Base-by-base conservation (phyloP, 805 yeast species). In the Wickerhamomyces chaumierensis region DNA sequence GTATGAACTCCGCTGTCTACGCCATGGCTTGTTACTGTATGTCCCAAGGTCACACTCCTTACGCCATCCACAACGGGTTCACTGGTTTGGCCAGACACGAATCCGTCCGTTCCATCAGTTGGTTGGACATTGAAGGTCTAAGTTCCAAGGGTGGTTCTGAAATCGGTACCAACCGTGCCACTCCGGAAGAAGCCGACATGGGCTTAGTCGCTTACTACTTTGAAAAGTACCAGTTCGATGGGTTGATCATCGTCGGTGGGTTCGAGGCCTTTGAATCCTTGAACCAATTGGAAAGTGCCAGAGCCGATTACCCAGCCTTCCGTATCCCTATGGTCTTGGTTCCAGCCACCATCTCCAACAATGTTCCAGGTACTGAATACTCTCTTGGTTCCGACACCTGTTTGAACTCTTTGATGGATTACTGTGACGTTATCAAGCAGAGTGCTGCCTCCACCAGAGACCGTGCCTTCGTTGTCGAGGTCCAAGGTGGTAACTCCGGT, bases 331-430 rank as follows among this genome's bases (percentile, higher is more conserved):
- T 90, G 84, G 82, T 84, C 33, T 75, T 85, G 50, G 71, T 92
- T 48, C 98, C 98, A 11, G 90, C 97, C 3, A 92, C 98, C 2
- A 85, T 92, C 47, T 87, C 96, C 15, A 92, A 92, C 65, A 92
- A 92, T 52, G 97, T 92, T 36, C 98, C 99, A n/a, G 99, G 98
- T 43, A 81, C 97, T 2, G 96, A 92, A 62, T 87, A 87, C 61
- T 87, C 96, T 0, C 64, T 92, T 42, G 99, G 99, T 42, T 71
- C 87, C 12, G 98, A 92, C 59, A 92, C 99, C 11, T 94, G 98
- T 68, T 67, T 92, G 68, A 92, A 92, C 62, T 68, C 92, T 9
- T 69, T 92, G 52, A 86, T 87, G 45, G 78, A 81, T 41, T 92
- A 92, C 68, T 90, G 97, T 65, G 99, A 92, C 60, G 86, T 84